Evolutionary conservation across 345 rosid genomes (phyloP), one percentile per base, ranked within the genome.

Genomic region (Salix exigua): DNA sequence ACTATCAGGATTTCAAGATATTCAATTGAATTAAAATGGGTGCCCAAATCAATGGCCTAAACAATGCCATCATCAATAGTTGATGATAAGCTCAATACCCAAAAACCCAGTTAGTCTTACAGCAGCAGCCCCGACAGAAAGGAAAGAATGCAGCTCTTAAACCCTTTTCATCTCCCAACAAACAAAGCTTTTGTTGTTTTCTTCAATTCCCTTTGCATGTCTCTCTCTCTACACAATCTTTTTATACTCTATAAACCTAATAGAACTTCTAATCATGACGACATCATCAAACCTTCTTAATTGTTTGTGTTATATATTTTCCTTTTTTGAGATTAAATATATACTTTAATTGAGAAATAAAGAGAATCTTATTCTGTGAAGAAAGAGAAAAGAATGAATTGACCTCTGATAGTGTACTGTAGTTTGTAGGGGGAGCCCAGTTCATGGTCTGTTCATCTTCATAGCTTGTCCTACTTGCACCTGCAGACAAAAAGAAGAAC

Each of bases 41-140:
- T 83, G 70, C 48, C 71, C 69, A 64, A 66, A 61, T 69, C 60
- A 72, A 66, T 71, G 51, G 66, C 50, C 73, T 71, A 58, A 66
- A 70, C 67, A 75, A 42, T 23, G 82, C 70, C 77, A 70, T n/a
- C n/a, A n/a, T 70, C 81, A 82, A 73, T 73, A 53, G 77, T 65
- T 23, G 86, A 80, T 67, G 71, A 80, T 67, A 71, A 81, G 86
- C 89, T 80, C 85, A 84, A 30, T 51, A 82, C 74, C 86, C 86
- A 60, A 83, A 81, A 66, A 35, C 73, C 74, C 63, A 77, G 81
- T 83, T 40, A 80, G 83, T 78, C 84, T 87, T 84, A 83, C 78
- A 79, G 73, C 88, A 86, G 88, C 90, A 82, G 86, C 81, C 92
- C 97, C 97, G 98, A 91, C 98, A 94, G 87, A 90, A 91, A 84